phyloP scores from a whole-genome alignment of 1,284 basidiomycete genomes.

The Pterulicium gracile region DNA sequence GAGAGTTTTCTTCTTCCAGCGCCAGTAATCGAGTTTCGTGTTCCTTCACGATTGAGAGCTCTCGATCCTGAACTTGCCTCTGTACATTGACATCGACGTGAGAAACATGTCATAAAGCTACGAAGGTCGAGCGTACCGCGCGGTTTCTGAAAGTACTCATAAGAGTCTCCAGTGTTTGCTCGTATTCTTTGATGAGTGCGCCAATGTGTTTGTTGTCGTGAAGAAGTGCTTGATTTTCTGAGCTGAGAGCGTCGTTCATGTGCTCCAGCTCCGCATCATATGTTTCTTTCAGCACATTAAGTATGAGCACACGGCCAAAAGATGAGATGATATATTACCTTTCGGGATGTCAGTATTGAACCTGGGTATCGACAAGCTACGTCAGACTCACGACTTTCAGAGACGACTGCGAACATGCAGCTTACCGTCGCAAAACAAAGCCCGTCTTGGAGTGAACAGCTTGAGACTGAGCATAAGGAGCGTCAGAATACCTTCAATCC shows the following conservation, averaged over 20 bases:
- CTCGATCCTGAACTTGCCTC: constrained; percentile 91
- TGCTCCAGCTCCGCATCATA: constrained; percentile 91
- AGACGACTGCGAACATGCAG: constrained; percentile 7
- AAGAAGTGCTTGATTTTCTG: constrained; percentile 82
- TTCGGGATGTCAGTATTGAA: constrained; percentile 89
- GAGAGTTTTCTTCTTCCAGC: constrained; percentile 64
- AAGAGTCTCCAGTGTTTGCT: constrained; percentile 89
- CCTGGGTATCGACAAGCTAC: constrained; percentile 19
- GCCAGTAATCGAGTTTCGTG: constrained; percentile 81
- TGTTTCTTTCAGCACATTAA: constrained; percentile 6
- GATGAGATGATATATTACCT: constrained; percentile 36
- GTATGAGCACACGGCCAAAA: constrained; percentile 5
- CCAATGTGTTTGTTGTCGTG: constrained; percentile 96
- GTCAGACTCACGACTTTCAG: background rate
- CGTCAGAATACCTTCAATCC: background rate
- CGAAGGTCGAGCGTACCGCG: constrained; percentile 53
- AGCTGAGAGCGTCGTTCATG: constrained; percentile 73
- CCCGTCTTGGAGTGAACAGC: constrained; percentile 72
- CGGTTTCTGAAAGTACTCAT: constrained; percentile 92
- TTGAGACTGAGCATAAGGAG: constrained; percentile 34
- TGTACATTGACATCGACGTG: constrained; percentile 21
- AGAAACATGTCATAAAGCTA: constrained; percentile 5
- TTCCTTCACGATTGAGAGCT: constrained; percentile 83
- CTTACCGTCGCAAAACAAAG: constrained; percentile 79
- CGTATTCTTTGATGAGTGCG: constrained; percentile 88